Conservation (phyloP, 2,329 filamentous ascomycete species). For the Ophiostoma triangulosporum region DNA sequence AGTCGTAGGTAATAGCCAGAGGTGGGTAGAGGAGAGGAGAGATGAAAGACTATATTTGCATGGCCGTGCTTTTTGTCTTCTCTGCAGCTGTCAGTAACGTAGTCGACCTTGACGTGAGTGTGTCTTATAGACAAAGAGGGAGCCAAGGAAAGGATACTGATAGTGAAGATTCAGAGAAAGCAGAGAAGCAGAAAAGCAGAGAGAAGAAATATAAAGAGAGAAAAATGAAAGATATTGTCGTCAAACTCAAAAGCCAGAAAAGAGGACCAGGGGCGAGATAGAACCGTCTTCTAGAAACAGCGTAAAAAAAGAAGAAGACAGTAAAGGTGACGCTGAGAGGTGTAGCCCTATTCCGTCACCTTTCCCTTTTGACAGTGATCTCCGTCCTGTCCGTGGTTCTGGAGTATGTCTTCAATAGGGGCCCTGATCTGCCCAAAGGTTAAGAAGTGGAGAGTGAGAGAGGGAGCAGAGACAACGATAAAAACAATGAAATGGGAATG, state of each 20-base stretch:
- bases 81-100: neutral
- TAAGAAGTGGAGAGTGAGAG: conserved; percentile 11
- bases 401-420: neutral
- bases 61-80: neutral
- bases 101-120: neutral
- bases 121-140: too few relatives aligned
- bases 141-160: neutral
- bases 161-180: neutral
- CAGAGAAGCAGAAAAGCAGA: neutral
- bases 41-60: neutral
- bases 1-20: neutral
- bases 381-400: neutral
- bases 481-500: conserved; percentile 1
- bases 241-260: neutral
- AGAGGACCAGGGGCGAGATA: neutral
- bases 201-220: neutral
- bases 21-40: neutral
- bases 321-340: conserved; percentile 7
- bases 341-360: conserved; percentile 6
- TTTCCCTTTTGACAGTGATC: neutral
- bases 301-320: neutral
- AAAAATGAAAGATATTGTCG: too few relatives aligned
- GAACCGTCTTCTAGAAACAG: neutral
- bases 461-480: neutral
- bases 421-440: conserved; percentile 4